Evolutionary conservation across 2,329 filamentous ascomycete species (phyloP), one percentile per base, ranked within the genome.

Genomic region (Ceratocystis diversiconidia): DNA sequence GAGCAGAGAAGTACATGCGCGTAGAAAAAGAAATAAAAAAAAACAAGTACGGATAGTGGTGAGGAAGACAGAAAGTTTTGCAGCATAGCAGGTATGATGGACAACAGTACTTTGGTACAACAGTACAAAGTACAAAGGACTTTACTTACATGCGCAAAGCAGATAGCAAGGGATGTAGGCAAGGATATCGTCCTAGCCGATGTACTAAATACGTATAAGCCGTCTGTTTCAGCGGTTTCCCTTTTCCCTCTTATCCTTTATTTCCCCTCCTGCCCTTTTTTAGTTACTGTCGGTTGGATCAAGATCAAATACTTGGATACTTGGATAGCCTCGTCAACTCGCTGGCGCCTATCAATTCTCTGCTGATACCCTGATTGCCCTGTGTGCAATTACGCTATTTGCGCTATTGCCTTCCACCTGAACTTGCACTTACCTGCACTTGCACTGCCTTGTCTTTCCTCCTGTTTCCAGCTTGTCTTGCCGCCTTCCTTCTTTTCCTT

Each of bases 151-250:
- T 25, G 22, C 36, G 36, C 36, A 41, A 41, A 41, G 36, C 10
- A 25, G 48, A n/a, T 25, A 25, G 48, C 15, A 52, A 41, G 36
- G 36, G 36, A 50, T 50, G 48, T 4, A 22, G 22, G 22, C 48
- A 50, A 50, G 48, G 48, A 50, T 50, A 50, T 10, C 48, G 19
- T 50, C n/a, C 48, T 19, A 50, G 19, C 48, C 48, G 48, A 50
- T 50, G 48, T n/a, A 57, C 52, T 57, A 57, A n/a, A 17, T 57
- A 57, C 28, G 52, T 57, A 57, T 57, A 57, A 57, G 52, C 52
- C 52, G 28, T 32, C 52, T 52, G 52, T 57, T 57, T 57, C 52
- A 57, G 22, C 17, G 2, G 52, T 57, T 57, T n/a, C 48, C 48
- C 48, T 50, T 22, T 50, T 50, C 48, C 46, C 48, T 50, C 48